Percentiles rank a stretch among this genome's conserved stretches.
Conservation (phyloP, 345 rosid species). For the Ceriops zippeliana region DNA sequence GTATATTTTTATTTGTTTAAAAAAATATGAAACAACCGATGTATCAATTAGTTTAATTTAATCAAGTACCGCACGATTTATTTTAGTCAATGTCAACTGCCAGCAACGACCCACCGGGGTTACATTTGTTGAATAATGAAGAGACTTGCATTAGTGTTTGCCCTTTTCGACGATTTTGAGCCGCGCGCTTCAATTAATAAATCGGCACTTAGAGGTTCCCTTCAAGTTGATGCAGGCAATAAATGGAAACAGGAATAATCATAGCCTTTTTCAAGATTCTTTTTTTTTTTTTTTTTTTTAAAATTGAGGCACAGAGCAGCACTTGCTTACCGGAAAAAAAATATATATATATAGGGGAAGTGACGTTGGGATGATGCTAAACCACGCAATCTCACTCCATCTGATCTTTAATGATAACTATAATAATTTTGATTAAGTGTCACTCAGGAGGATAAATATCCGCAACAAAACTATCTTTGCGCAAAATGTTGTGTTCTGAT, state of each 20-base stretch:
- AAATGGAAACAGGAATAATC: neutral
- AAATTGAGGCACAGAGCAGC: neutral
- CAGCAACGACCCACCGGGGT: neutral
- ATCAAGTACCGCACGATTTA: neutral
- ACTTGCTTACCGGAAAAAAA: neutral
- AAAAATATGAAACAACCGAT: too few species aligned
- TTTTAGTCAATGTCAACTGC: too few species aligned
- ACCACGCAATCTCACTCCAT: neutral
- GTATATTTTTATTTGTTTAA: too few species aligned
- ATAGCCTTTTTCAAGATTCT: too few species aligned
- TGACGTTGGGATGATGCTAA: neutral
- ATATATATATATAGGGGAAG: neutral
- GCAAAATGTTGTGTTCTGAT: too few species aligned
- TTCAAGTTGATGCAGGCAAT: neutral
- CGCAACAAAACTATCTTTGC: too few species aligned
- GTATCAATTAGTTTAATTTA: too few species aligned
- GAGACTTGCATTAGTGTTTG: neutral
- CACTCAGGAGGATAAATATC: neutral
- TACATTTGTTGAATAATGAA: neutral
- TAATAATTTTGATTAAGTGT: neutral
- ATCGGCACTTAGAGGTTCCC: neutral
- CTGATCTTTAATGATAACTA: neutral
- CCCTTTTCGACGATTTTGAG: neutral
- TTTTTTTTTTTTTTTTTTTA: neutral
- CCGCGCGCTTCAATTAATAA: neutral